Conservation (phyloP, 2,329 filamentous ascomycete species). For the Taxawa tesnikishii region DNA sequence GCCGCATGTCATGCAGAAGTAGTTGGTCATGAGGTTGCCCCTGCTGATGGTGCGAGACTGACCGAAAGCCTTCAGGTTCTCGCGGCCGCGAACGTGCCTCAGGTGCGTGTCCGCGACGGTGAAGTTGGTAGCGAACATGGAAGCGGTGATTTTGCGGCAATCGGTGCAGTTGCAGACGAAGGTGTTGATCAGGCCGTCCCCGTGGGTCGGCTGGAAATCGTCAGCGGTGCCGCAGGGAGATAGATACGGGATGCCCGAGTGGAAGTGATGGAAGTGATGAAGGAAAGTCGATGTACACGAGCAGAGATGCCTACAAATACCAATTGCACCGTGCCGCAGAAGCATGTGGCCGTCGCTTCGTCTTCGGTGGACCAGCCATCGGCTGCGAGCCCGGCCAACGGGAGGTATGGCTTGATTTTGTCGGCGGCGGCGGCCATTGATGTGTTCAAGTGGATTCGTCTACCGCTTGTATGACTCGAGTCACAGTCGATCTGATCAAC, state of each 20-base stretch:
- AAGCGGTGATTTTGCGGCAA: slow-evolving; percentile 49
- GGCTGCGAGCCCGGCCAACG: too few species aligned
- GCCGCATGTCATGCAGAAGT: slow-evolving; percentile 49
- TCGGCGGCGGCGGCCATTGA: too few species aligned
- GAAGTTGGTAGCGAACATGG: slow-evolving; percentile 51
- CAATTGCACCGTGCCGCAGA: slow-evolving; percentile 44
- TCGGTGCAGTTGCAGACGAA: slow-evolving; percentile 51
- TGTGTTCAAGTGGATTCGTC: too few species aligned
- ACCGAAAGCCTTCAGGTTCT: slow-evolving; percentile 27
- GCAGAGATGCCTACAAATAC: slow-evolving; percentile 32
- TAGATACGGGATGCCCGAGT: too few species aligned
- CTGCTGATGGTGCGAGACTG: slow-evolving; percentile 35
- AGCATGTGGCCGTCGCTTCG: slow-evolving; percentile 44
- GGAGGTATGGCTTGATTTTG: too few species aligned
- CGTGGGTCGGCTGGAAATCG: slow-evolving; percentile 29
- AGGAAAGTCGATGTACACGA: background rate
- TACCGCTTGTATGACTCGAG: too few species aligned
- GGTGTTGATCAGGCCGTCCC: slow-evolving; percentile 31
- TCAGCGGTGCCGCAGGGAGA: too few species aligned
- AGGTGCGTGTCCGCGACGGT: slow-evolving; percentile 33
- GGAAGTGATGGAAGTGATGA: background rate
- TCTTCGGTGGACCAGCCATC: too few species aligned
- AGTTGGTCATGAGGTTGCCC: slow-evolving; percentile 45
- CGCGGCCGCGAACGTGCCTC: slow-evolving; percentile 35
- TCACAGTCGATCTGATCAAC: too few species aligned